Evolutionary conservation across 768 basidiomycete species (phyloP).

Genomic region (Boletus reticuloceps): DNA sequence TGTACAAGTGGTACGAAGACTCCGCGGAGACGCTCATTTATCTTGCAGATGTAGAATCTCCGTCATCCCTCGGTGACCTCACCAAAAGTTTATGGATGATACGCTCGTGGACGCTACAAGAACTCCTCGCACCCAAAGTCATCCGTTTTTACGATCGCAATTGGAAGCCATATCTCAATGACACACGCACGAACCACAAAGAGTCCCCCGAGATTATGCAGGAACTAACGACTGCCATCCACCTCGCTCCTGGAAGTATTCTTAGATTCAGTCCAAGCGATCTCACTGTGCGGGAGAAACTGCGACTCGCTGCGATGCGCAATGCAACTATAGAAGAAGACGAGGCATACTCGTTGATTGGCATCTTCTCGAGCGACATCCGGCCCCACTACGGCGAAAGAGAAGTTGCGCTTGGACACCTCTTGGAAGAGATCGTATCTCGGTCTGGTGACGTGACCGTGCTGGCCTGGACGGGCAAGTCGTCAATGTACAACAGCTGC

Average conservation of each 20-base stretch:
- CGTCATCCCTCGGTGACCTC: neutral
- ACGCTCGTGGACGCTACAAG: constrained; percentile 6
- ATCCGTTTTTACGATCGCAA: constrained; percentile 1
- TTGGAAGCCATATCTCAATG: constrained; percentile 6
- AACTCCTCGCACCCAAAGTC: constrained; percentile 5
- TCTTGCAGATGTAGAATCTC: neutral
- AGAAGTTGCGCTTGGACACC: neutral
- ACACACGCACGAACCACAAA: neutral
- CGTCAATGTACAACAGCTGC: neutral
- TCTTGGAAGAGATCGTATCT: neutral
- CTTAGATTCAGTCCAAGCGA: neutral
- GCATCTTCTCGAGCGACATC: neutral
- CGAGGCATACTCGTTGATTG: neutral
- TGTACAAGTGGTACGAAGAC: neutral
- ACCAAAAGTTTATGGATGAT: neutral
- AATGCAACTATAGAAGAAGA: neutral
- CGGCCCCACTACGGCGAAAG: neutral
- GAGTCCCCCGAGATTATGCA: neutral
- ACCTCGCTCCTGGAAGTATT: neutral
- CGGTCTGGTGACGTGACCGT: neutral
- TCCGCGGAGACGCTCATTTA: neutral
- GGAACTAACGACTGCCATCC: neutral
- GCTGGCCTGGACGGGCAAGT: neutral
- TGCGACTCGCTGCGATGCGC: neutral
- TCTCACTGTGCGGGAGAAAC: neutral